phyloP scores from a whole-genome alignment of 495 filamentous ascomycete genomes.

The Aspergillus carlsbadensis region DNA sequence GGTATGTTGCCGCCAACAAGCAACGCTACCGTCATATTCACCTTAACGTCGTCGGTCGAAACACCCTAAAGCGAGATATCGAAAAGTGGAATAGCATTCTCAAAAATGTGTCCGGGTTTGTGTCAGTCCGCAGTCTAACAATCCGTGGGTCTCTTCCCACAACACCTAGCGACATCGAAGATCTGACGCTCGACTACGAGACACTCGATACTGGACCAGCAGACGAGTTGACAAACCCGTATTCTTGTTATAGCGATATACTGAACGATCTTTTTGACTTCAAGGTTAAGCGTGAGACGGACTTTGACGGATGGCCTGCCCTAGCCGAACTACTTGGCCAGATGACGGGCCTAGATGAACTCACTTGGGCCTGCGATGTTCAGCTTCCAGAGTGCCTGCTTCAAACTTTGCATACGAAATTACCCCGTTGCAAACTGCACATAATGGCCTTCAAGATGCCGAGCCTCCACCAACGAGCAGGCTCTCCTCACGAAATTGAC shows the following conservation, averaged over 20 bases:
- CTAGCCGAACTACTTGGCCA: background rate
- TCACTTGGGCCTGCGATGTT: background rate
- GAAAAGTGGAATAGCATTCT: background rate
- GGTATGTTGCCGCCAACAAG: background rate
- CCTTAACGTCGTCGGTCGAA: background rate
- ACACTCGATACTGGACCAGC: too few relatives aligned
- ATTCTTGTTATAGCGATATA: background rate
- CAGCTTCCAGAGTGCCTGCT: background rate
- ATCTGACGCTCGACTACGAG: background rate
- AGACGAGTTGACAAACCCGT: background rate
- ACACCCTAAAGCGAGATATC: background rate
- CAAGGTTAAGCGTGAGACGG: background rate
- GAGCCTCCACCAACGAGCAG: background rate
- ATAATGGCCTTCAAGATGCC: background rate
- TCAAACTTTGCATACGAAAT: background rate
- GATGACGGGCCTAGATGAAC: background rate
- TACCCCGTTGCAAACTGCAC: background rate
- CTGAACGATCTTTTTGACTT: background rate
- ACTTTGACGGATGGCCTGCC: background rate
- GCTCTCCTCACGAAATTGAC: background rate
- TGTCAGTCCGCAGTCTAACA: background rate
- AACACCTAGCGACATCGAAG: background rate
- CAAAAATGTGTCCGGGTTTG: background rate
- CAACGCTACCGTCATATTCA: background rate
- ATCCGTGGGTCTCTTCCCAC: background rate